These are phyloP conservation scores for Neofusicoccum parvum DNA, from an alignment of 2,329 filamentous ascomycete species.

Conservation along the genomic window DNA sequence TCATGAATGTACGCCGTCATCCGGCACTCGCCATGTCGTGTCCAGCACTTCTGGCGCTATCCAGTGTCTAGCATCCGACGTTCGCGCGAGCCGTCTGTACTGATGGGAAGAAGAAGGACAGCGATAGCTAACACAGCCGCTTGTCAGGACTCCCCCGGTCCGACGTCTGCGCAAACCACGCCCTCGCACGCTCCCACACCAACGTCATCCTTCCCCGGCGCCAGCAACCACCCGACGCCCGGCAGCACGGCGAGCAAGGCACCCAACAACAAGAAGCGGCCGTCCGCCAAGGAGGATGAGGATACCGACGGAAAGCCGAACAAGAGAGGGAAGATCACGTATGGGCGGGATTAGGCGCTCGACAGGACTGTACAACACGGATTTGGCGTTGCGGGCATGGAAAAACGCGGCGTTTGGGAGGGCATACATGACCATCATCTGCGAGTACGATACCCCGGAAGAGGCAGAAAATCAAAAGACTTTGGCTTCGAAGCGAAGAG, in stretches of 20 bases:
- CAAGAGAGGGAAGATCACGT: constrained; percentile 55
- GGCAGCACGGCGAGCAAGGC: constrained; percentile 37
- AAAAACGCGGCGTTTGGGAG: constrained; percentile 14
- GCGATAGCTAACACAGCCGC: constrained; percentile 7
- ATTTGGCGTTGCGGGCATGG: constrained; percentile 6
- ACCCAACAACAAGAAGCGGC: constrained; percentile 45
- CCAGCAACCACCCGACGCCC: constrained; percentile 46
- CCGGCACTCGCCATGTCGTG: background rate
- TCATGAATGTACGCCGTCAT: constrained; percentile 33
- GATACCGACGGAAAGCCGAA: constrained; percentile 47
- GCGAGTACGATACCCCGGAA: constrained; percentile 17
- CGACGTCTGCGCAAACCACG: constrained; percentile 42
- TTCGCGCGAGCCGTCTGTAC: background rate
- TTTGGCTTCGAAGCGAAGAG: constrained; percentile 10
- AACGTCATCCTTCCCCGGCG: constrained; percentile 47
- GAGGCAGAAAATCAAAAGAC: constrained; percentile 1
- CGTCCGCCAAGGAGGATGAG: constrained; percentile 47
- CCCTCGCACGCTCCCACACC: constrained; percentile 53
- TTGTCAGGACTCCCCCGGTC: constrained; percentile 41
- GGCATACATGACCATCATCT: constrained; percentile 7
- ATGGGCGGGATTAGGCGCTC: constrained; percentile 42
- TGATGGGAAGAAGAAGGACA: constrained; percentile 6
- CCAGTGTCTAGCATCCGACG: background rate
- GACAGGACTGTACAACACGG: background rate
- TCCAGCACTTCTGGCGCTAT: background rate